These are phyloP conservation scores for Dentipellis sp. DNA, from an alignment of 768 basidiomycete species.

Conservation along the genomic window DNA sequence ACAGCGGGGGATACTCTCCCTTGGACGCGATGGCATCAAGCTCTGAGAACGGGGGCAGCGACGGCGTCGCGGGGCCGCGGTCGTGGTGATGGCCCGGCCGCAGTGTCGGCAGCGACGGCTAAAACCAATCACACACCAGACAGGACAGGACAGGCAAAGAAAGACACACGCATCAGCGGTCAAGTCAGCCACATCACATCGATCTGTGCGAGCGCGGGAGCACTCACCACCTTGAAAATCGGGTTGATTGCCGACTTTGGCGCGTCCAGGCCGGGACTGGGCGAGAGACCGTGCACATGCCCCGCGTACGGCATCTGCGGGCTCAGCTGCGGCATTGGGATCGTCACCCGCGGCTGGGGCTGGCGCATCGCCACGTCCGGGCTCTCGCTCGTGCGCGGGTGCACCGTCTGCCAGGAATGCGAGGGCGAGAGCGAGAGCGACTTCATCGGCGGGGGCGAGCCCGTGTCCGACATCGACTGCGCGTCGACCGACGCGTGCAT, in stretches of 20 bases:
- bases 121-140: too few relatives aligned
- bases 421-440: constrained; percentile 64
- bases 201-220: too few relatives aligned
- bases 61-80: constrained; percentile 30
- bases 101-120: constrained; percentile 49
- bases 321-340: constrained; percentile 15
- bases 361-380: constrained; percentile 11
- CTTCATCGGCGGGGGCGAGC: constrained; percentile 74
- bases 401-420: constrained; percentile 23
- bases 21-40: constrained; percentile 72
- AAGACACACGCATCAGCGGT: neutral
- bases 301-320: constrained; percentile 27
- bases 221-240: constrained; percentile 85
- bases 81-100: constrained; percentile 13
- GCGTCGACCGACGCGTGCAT: constrained; percentile 61
- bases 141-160: neutral
- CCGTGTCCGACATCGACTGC: constrained; percentile 48
- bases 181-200: neutral
- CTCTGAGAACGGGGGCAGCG: constrained; percentile 71
- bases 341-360: constrained; percentile 15
- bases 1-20: constrained; percentile 62
- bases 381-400: constrained; percentile 14
- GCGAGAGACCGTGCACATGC: constrained; percentile 43
- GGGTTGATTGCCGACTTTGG: constrained; percentile 72
- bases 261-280: constrained; percentile 44